Evolutionary conservation across 768 basidiomycete genomes (phyloP), one percentile per base, ranked within the genome.

Genomic region (Phlebiopsis flavidoalba): DNA sequence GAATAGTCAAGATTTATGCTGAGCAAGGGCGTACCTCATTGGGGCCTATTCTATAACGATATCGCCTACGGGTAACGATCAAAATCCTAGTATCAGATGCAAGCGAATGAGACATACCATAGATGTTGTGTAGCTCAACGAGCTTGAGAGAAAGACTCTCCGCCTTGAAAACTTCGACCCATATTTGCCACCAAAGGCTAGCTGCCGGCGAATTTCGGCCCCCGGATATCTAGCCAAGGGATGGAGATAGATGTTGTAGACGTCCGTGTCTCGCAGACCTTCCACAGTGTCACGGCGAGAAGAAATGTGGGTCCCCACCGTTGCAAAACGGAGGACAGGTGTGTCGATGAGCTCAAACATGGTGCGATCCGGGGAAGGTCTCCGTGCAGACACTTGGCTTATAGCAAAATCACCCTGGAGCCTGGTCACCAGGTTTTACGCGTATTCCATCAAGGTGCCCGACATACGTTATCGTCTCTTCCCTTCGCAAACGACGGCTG

Each of bases 31-130:
- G 10, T 11, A 77, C 78, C 69, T 77, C 73, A 61, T 78, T 75
- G 0, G 77, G 77, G 0, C 66, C 74, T 48, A 78, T 65, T 51
- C 78, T 68, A n/a, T n/a, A 35, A 78, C 70, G 24, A 78, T 67
- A 19, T 58, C 57, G 22, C 61, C 61, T 62, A 43, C 17, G 8
- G 3, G 17, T 43, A 17, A 10, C 11, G 40, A 24, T 31, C 1
- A n/a, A 47, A 15, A 33, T 8, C 14, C 8, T 3, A 24, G 49
- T 5, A 36, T 36, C 8, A 5, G 19, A 24, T 17, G 17, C 37
- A 37, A 55, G 12, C 55, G 26, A 33, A 11, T 64, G 12, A 24
- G n/a, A 56, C 60, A 47, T 63, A 78, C 79, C 79, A 51, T 79
- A 78, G 58, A 35, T 64, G 8, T 66, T 63, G 58, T 80, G 79